A percentile compares a stretch with the other conserved stretches of the same genome.
phyloP scores from a whole-genome alignment of 495 filamentous ascomycete species.

The Viridothelium virens region DNA sequence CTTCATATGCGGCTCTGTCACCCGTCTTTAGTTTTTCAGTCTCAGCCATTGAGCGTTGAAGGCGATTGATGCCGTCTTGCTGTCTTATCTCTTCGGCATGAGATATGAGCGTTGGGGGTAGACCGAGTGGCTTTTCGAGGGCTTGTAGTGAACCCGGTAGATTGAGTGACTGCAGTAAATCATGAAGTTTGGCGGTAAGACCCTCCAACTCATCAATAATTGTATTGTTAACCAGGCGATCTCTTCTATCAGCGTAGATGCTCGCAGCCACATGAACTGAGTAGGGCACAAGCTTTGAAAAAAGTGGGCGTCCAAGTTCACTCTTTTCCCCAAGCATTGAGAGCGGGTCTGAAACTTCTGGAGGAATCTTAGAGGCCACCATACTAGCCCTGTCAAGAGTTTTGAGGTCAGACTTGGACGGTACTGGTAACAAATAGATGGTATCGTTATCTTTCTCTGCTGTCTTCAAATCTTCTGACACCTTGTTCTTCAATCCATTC shows the following conservation, averaged over 20 bases:
- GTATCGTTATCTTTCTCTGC: constrained; percentile 96
- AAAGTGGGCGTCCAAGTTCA: constrained; percentile 74
- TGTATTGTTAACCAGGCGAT: constrained; percentile 75
- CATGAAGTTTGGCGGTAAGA: constrained; percentile 71
- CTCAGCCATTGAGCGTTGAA: constrained; percentile 72
- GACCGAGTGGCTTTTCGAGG: constrained; percentile 83
- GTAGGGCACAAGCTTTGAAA: constrained; percentile 88
- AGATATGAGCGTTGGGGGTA: constrained; percentile 75
- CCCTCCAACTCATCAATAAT: constrained; percentile 79
- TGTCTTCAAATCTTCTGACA: constrained; percentile 79
- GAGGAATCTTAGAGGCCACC: constrained; percentile 72
- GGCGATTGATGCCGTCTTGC: constrained; percentile 68
- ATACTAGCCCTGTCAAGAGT: constrained; percentile 80
- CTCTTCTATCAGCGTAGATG: constrained; percentile 87
- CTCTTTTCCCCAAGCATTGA: constrained; percentile 71
- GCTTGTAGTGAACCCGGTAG: constrained; percentile 90
- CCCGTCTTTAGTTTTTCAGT: constrained; percentile 75
- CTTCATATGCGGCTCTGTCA: constrained; percentile 66
- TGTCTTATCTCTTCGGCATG: constrained; percentile 96
- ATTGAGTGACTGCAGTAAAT: constrained; percentile 74
- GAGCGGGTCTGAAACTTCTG: constrained; percentile 72
- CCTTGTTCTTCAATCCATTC: constrained; percentile 70
- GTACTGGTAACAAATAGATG: constrained; percentile 80
- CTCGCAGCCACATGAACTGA: constrained; percentile 90
- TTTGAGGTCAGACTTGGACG: constrained; percentile 81